Percentiles rank a stretch among this genome's conserved stretches.
phyloP scores from a whole-genome alignment of 2,329 filamentous ascomycete species.

The Lomentospora prolificans region DNA sequence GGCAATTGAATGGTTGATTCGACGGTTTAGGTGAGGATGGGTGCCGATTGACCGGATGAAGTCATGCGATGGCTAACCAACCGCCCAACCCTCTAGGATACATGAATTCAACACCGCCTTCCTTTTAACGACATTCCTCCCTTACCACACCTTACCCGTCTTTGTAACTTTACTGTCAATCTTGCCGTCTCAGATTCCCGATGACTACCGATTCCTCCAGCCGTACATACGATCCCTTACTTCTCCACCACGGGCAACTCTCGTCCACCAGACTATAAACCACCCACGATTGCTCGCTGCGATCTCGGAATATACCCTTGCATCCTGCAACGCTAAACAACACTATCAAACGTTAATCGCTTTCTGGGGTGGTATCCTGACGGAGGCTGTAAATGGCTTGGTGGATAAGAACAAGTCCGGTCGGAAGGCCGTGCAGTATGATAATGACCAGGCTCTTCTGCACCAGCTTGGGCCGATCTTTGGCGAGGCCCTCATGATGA shows the following conservation, averaged over 20 bases:
- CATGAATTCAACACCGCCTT: slow-evolving; percentile 82
- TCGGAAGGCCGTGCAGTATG: slow-evolving; percentile 62
- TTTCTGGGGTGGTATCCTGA: slow-evolving; percentile 85
- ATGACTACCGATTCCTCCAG: slow-evolving; percentile 71
- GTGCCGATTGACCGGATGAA: background rate
- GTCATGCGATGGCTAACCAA: slow-evolving; percentile 6
- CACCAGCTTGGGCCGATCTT: slow-evolving; percentile 58
- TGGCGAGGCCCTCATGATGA: slow-evolving; percentile 66
- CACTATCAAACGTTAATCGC: slow-evolving; percentile 70
- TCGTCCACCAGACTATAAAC: slow-evolving; percentile 76
- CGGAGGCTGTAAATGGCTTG: slow-evolving; percentile 76
- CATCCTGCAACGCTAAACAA: slow-evolving; percentile 59
- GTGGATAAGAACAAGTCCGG: slow-evolving; percentile 70
- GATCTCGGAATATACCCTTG: slow-evolving; percentile 70
- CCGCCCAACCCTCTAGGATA: slow-evolving; percentile 43
- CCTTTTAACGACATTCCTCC: slow-evolving; percentile 77
- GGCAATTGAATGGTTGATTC: slow-evolving; percentile 87
- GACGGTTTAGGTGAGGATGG: slow-evolving; percentile 68
- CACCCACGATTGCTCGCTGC: slow-evolving; percentile 66
- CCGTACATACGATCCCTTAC: slow-evolving; percentile 76
- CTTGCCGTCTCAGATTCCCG: slow-evolving; percentile 63
- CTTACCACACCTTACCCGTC: slow-evolving; percentile 77
- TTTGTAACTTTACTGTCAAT: slow-evolving; percentile 85
- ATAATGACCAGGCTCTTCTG: slow-evolving; percentile 72
- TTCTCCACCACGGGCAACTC: slow-evolving; percentile 65